These are phyloP conservation scores for Echites panduratus DNA, from an alignment of 257 asterid genomes.

Conservation along the genomic window DNA sequence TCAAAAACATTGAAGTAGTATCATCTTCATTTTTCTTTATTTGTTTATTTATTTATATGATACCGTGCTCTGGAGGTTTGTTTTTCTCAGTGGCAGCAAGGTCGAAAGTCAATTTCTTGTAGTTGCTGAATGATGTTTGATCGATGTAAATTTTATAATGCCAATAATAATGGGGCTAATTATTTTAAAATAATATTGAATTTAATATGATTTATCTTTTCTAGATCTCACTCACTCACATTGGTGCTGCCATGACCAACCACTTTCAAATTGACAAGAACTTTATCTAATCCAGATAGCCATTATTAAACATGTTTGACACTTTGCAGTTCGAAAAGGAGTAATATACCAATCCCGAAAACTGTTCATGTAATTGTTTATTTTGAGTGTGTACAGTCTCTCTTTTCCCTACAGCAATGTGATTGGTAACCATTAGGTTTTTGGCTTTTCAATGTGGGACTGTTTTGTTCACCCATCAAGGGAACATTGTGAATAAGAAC, in stretches of 20 bases:
- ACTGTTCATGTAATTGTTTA: conserved; percentile 10
- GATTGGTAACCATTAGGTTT: background rate
- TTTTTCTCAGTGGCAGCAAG: background rate
- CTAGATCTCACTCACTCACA: background rate
- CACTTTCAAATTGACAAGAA: conserved; percentile 2
- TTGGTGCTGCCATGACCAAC: background rate
- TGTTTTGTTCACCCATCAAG: background rate
- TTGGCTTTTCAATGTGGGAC: conserved; percentile 1
- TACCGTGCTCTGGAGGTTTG: no score
- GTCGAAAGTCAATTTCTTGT: conserved; percentile 1
- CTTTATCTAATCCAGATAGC: conserved; percentile 3
- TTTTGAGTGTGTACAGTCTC: background rate
- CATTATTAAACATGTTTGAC: conserved; percentile 17
- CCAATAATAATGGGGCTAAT: background rate
- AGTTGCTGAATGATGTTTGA: background rate
- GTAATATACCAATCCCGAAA: background rate
- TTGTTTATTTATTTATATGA: no score
- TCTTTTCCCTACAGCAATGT: conserved; percentile 4
- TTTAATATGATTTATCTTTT: background rate
- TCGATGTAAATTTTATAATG: background rate
- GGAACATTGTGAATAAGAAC: background rate
- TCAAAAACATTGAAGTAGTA: no score
- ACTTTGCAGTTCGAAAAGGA: conserved; percentile 1
- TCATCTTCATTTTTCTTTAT: no score
- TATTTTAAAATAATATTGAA: background rate